Percentiles rank a stretch among this genome's conserved stretches.
phyloP scores from a whole-genome alignment of 345 rosid species.

The Syzygium grande region DNA sequence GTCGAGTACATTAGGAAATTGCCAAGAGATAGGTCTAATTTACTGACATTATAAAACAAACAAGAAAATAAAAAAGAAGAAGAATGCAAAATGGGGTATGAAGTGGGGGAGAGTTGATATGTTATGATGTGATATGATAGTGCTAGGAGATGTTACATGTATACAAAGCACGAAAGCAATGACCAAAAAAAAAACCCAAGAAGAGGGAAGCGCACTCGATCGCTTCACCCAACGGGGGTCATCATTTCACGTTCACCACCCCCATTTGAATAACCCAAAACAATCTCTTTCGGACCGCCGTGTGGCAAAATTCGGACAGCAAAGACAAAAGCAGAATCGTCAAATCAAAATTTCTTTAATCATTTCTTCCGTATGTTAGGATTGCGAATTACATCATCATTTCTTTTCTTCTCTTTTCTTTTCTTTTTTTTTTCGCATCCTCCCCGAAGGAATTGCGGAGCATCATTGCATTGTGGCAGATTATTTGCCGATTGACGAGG shows the following conservation, averaged over 20 bases:
- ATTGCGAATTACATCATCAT: background rate
- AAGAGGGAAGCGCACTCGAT: background rate
- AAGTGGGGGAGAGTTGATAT: background rate
- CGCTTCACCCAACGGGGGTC: background rate
- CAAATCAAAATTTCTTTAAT: background rate
- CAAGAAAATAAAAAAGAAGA: background rate
- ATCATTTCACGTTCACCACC: background rate
- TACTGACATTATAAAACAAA: background rate
- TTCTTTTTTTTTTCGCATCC: background rate
- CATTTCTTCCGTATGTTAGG: background rate
- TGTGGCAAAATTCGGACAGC: background rate
- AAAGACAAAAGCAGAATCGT: background rate
- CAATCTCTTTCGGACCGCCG: background rate
- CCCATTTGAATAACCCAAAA: background rate
- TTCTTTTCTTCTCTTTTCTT: accelerated
- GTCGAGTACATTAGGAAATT: background rate
- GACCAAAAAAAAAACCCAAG: background rate
- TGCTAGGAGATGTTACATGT: background rate
- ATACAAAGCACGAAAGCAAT: background rate
- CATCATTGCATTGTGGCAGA: background rate
- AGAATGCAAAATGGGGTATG: background rate
- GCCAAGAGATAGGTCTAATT: background rate
- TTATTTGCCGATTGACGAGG: background rate
- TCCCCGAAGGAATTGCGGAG: background rate
- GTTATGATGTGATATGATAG: background rate